phyloP scores from a whole-genome alignment of 306 rosid species.

The Ormosia emarginata region DNA sequence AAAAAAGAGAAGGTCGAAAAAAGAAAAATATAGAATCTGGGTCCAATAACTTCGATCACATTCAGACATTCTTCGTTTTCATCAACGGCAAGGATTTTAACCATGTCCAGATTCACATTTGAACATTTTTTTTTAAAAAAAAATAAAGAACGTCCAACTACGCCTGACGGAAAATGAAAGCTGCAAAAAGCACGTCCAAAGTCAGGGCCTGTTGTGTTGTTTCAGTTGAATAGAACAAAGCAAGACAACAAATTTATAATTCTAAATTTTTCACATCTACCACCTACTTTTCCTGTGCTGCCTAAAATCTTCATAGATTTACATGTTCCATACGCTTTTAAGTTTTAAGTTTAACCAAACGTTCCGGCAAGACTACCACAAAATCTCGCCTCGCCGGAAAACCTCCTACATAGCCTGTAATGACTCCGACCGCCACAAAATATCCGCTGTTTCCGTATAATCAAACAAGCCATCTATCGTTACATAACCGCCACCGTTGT shows the following conservation, averaged over 20 bases:
- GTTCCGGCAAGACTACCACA: not conserved
- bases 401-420: conserved; percentile 48
- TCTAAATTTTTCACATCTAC: conserved; percentile 30
- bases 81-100: not conserved
- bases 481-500: conserved; percentile 31
- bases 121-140: no score
- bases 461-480: conserved; percentile 73
- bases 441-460: conserved; percentile 30
- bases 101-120: not conserved
- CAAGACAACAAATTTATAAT: conserved; percentile 10
- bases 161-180: no score
- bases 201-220: not conserved
- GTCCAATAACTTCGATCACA: not conserved
- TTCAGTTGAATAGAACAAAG: not conserved
- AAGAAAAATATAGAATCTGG: not conserved
- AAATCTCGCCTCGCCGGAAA: not conserved
- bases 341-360: not conserved
- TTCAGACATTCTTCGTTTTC: not conserved
- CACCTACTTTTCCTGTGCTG: not conserved
- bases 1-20: no score
- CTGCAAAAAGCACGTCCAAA: not conserved
- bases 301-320: conserved; percentile 6
- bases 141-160: no score
- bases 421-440: conserved; percentile 58
- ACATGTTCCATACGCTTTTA: not conserved